Percentiles rank a stretch among this genome's conserved stretches.
phyloP scores from a whole-genome alignment of 2,329 filamentous ascomycete genomes.

The Ophiocordyceps camponoti-rufipedis region DNA sequence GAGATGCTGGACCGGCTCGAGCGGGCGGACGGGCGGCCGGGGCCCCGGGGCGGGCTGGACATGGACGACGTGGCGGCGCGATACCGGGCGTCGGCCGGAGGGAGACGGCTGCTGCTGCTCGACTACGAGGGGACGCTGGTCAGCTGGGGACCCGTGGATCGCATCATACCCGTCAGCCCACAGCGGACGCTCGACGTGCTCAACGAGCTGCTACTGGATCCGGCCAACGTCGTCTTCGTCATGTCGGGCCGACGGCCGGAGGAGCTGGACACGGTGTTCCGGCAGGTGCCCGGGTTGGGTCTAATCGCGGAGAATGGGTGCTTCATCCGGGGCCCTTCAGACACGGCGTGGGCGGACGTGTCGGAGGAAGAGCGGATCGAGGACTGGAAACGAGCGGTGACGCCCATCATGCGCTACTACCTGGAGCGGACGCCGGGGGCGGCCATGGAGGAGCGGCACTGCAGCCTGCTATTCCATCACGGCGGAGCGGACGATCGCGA shows the following conservation, averaged over 20 bases:
- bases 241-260: conserved; percentile 83
- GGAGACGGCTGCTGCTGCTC: conserved; percentile 65
- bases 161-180: conserved; percentile 72
- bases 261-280: conserved; percentile 75
- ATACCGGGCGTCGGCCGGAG: conserved; percentile 45
- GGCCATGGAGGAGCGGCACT: conserved; percentile 79
- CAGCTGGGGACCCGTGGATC: conserved; percentile 66
- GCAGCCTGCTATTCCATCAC: conserved; percentile 82
- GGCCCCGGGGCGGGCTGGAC: conserved; percentile 65
- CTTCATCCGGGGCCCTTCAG: conserved; percentile 62
- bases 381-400: conserved; percentile 71
- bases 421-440: conserved; percentile 76
- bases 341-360: conserved; percentile 31
- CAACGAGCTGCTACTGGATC: conserved; percentile 63
- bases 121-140: conserved; percentile 91
- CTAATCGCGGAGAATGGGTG: conserved; percentile 91
- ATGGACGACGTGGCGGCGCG: conserved; percentile 42
- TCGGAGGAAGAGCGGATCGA: conserved; percentile 30
- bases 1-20: conserved; percentile 54
- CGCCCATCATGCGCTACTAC: conserved; percentile 73
- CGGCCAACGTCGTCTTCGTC: conserved; percentile 73
- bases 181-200: conserved; percentile 67
- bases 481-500: conserved; percentile 63
- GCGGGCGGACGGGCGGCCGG: conserved; percentile 62
- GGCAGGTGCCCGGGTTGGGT: conserved; percentile 64